Percentiles rank a stretch among this genome's conserved stretches.
These are phyloP conservation scores for Entophlyctis luteolus DNA, from an alignment of 192 early-diverging fungal species.

Conservation along the genomic window DNA sequence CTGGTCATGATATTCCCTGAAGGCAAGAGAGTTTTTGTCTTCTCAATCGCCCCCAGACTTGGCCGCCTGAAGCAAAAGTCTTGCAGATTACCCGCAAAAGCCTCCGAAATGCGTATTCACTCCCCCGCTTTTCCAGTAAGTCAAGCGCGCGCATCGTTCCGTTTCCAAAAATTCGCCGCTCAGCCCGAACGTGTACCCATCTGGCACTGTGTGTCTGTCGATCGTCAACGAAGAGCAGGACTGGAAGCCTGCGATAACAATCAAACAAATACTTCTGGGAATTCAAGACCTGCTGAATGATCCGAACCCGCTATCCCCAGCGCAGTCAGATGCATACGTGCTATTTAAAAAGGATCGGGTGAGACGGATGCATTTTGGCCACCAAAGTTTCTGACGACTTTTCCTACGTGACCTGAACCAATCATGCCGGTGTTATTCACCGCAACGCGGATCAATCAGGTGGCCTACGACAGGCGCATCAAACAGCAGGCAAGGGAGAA, in stretches of 20 bases:
- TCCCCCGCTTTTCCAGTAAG: slow-evolving; percentile 31
- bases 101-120: slow-evolving; percentile 73
- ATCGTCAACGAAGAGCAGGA: slow-evolving; percentile 94
- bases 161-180: background rate
- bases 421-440: too few species aligned
- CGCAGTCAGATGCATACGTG: slow-evolving; percentile 77
- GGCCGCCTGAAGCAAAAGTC: slow-evolving; percentile 23
- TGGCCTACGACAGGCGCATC: slow-evolving; percentile 14
- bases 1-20: slow-evolving; percentile 65
- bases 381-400: background rate
- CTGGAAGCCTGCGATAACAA: slow-evolving; percentile 73
- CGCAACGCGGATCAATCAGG: too few species aligned
- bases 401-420: too few species aligned
- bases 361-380: background rate
- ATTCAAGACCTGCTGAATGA: slow-evolving; percentile 85
- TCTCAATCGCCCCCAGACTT: background rate
- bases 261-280: slow-evolving; percentile 95
- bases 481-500: slow-evolving; percentile 17
- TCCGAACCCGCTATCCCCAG: slow-evolving; percentile 87
- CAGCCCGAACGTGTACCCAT: slow-evolving; percentile 91
- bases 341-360: slow-evolving; percentile 63
- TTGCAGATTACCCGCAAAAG: slow-evolving; percentile 83
- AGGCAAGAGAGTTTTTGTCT: too few species aligned
- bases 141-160: background rate
- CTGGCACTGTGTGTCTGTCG: slow-evolving; percentile 93